A percentile compares a stretch with the other conserved stretches of the same genome.
Conservation (phyloP, 805 yeast genomes). For the Yamadazyma phyllophila region DNA sequence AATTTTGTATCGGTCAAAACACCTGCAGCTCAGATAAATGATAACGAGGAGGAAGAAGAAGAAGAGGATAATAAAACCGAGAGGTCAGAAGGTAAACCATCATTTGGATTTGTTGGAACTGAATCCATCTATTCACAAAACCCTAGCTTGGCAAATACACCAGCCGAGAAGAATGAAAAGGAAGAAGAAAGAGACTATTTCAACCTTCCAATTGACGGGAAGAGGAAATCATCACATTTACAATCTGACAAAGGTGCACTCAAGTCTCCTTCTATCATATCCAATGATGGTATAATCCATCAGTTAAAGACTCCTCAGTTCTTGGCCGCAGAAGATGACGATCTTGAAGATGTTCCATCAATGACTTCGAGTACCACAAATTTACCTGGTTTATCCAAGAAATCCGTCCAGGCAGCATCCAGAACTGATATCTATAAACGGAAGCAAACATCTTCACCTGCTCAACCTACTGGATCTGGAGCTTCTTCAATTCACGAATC, state of each 20-base stretch:
- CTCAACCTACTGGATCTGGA: background rate
- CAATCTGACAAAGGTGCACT: constrained; percentile 8
- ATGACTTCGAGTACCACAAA: constrained; percentile 13
- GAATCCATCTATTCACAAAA: constrained; percentile 12
- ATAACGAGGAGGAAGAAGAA: constrained; percentile 64
- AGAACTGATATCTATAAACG: background rate
- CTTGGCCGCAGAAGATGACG: constrained; percentile 25
- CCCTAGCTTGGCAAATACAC: constrained; percentile 3
- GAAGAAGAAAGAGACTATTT: constrained; percentile 16
- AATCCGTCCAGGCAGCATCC: background rate
- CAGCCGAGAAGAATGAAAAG: constrained; percentile 13
- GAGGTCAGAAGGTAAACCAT: constrained; percentile 41
- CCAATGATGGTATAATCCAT: constrained; percentile 35
- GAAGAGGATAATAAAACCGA: constrained; percentile 41
- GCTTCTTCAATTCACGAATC: constrained; percentile 1
- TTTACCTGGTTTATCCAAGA: constrained; percentile 2
- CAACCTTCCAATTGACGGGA: constrained; percentile 8
- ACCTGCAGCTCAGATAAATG: constrained; percentile 65
- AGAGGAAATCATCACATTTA: constrained; percentile 10
- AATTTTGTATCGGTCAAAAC: constrained; percentile 69
- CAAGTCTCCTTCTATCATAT: constrained; percentile 34
- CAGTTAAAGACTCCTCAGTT: constrained; percentile 36
- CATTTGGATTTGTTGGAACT: constrained; percentile 59
- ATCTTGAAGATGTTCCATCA: constrained; percentile 17
- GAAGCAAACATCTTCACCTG: background rate